A percentile compares a stretch with the other conserved stretches of the same genome.
Conservation (phyloP, 192 early-diverging fungal genomes). For the Pilaira anomala region DNA sequence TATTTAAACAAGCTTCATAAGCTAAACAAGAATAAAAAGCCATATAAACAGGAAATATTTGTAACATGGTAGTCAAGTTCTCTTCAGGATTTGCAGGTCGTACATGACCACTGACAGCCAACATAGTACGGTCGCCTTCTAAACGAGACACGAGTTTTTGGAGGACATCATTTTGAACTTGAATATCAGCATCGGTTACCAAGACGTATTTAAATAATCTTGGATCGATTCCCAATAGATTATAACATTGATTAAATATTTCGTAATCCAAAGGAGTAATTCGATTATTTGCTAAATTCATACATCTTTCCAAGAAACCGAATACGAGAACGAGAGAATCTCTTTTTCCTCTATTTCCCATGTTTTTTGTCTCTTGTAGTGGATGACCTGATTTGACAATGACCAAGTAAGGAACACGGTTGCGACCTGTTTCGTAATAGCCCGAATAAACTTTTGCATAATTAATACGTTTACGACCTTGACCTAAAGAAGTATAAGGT, state of each 20-base stretch:
- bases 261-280: conserved; percentile 68
- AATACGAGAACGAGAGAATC: conserved; percentile 85
- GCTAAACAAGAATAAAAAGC: conserved; percentile 58
- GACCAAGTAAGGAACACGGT: conserved; percentile 57
- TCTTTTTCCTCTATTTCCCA: conserved; percentile 77
- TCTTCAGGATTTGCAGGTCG: conserved; percentile 61
- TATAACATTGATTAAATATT: conserved; percentile 61
- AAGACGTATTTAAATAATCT: conserved; percentile 61
- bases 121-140: conserved; percentile 51
- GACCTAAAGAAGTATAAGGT: conserved; percentile 51
- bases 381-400: conserved; percentile 60
- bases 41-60: conserved; percentile 66
- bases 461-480: conserved; percentile 52
- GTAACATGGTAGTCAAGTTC: conserved; percentile 61
- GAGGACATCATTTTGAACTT: conserved; percentile 53
- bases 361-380: conserved; percentile 18
- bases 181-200: conserved; percentile 67
- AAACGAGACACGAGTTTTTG: conserved; percentile 52
- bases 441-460: conserved; percentile 68
- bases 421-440: conserved; percentile 47
- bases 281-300: conserved; percentile 53
- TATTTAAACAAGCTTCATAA: conserved; percentile 59
- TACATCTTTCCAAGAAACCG: conserved; percentile 74
- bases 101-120: conserved; percentile 64
- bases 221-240: conserved; percentile 60